These are phyloP conservation scores for Pestalotiopsis sp. DNA, from an alignment of 2,329 filamentous ascomycete species.

Conservation along the genomic window DNA sequence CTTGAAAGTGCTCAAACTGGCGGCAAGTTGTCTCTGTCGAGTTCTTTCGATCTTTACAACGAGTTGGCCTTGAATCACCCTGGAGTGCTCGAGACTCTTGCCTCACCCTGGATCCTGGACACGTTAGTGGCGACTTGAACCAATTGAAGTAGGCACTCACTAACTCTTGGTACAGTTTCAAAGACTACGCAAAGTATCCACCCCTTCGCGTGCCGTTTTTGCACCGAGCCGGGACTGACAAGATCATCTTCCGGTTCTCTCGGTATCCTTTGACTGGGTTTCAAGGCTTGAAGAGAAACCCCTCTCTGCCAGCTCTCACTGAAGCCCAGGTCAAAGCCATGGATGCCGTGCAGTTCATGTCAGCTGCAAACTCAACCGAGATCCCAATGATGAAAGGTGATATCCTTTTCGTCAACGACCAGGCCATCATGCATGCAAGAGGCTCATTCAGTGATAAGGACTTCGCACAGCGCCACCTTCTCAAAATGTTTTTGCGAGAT, in stretches of 20 bases:
- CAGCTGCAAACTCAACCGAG: background rate
- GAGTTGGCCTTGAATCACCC: slow-evolving; percentile 15
- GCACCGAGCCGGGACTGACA: slow-evolving; percentile 13
- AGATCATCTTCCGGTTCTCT: slow-evolving; percentile 18
- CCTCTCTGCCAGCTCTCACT: slow-evolving; percentile 5
- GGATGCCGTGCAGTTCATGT: background rate
- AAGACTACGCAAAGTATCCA: slow-evolving; percentile 1
- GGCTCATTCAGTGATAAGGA: background rate
- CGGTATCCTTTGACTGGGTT: slow-evolving; percentile 19
- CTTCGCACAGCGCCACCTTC: background rate
- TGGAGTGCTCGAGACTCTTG: slow-evolving; percentile 17
- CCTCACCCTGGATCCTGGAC: slow-evolving; percentile 17
- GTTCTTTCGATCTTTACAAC: slow-evolving; percentile 18
- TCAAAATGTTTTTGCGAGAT: background rate
- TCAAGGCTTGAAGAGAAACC: slow-evolving; percentile 12
- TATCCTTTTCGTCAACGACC: background rate
- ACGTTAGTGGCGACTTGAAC: slow-evolving; percentile 11
- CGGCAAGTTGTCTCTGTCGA: slow-evolving; percentile 16
- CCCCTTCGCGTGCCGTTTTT: background rate
- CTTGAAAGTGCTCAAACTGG: slow-evolving; percentile 16
- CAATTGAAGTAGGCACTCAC: background rate
- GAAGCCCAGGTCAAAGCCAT: slow-evolving; percentile 11
- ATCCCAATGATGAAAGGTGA: background rate
- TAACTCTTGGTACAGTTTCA: background rate
- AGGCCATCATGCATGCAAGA: background rate